phyloP scores from a whole-genome alignment of 2,329 filamentous ascomycete species.

The Tolypocladium inflatum region DNA sequence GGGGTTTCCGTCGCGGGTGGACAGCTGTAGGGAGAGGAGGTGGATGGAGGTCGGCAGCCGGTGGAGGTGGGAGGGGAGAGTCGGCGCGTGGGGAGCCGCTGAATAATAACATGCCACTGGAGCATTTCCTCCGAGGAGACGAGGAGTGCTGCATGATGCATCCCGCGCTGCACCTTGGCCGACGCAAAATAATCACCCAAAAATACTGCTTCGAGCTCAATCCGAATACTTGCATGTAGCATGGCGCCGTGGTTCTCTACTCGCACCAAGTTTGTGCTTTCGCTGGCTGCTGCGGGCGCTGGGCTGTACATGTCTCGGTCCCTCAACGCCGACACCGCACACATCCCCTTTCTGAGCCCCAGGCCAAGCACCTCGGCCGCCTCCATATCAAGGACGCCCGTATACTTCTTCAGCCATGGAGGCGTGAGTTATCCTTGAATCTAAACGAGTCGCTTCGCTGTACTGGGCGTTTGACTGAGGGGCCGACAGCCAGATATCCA shows the following conservation, averaged over 20 bases:
- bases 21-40: too few relatives aligned
- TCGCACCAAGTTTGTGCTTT: neutral
- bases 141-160: neutral
- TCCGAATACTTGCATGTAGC: too few relatives aligned
- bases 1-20: too few relatives aligned
- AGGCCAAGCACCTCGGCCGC: too few relatives aligned
- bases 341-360: neutral
- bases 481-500: conserved; percentile 50
- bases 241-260: neutral
- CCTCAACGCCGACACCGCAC: neutral
- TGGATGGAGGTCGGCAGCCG: too few relatives aligned
- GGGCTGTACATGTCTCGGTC: neutral
- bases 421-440: conserved; percentile 22
- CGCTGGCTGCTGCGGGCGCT: neutral
- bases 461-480: neutral
- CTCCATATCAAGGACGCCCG: conserved; percentile 17
- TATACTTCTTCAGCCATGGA: conserved; percentile 42
- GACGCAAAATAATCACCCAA: too few relatives aligned
- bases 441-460: neutral
- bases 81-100: too few relatives aligned
- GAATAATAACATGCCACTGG: neutral
- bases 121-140: neutral
- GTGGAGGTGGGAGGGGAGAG: too few relatives aligned
- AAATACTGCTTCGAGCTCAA: too few relatives aligned
- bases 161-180: too few relatives aligned